Base-by-base conservation (phyloP, 2,329 filamentous ascomycete genomes). In the Nigrospora sphaerica region DNA sequence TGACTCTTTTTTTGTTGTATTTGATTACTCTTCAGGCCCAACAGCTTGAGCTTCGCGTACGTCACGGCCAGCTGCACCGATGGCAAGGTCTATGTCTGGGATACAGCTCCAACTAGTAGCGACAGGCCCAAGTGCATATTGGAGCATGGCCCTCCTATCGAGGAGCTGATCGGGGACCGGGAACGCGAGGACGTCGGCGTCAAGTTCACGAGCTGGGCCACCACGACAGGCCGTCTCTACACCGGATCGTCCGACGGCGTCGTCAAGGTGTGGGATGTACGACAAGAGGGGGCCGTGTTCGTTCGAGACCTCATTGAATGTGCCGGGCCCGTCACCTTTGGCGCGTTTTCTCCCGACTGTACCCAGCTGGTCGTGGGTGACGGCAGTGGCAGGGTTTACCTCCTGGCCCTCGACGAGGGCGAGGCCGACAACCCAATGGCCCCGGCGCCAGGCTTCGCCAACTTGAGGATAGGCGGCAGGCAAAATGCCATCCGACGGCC, bases 141-240 rank as follows among this genome's bases (percentile, higher is more conserved):
- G 0, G 52, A 64, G 7, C 81, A 85, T 50, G 79, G 75, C 11
- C 62, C 58, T 38, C 60, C 57, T 3, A 57, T 65, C 12, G 57
- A 67, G 39, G 64, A 67, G 45, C 63, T 69, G 32, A 50, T 63
- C 4, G 68, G 67, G 1, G 69, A 78, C 34, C 62, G 74, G 12
- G 77, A 80, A 47, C 63, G 66, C 10, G 77, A 78, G 43, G 81
- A 84, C 48, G 75, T 76, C 0, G 81, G 81, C 2, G 77, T 83
- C 37, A 83, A 83, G 55, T 83, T 85, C 52, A 74, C 74, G 0
- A 73, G 78, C 4, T 85, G 80, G 81, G 80, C 78, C 1, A 71
- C 66, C 14, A 75, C 73, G 0, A 59, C 68, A 0, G 76, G 81
- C 46, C 70, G 80, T 0, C 71, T 85, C 38, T 85, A 84, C 52